Evolutionary conservation across 805 yeast genomes (phyloP).

Genomic region (Wickerhamomyces bovis): DNA sequence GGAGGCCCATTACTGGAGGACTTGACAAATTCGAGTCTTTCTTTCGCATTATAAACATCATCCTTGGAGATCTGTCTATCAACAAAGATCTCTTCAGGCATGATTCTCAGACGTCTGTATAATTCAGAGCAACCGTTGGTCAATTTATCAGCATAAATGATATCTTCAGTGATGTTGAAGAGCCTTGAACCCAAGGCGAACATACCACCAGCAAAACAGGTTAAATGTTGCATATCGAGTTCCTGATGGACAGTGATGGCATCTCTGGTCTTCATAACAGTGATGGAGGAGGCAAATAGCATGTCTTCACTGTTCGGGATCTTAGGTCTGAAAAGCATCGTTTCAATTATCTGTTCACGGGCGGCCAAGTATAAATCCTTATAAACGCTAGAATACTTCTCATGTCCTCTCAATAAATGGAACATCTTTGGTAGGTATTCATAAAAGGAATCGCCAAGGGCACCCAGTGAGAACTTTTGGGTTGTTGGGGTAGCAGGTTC

Average conservation of each 20-base stretch:
- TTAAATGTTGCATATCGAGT: conserved; percentile 39
- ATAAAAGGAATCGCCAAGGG: conserved; percentile 40
- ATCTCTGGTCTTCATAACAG: conserved; percentile 19
- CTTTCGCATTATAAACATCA: conserved; percentile 20
- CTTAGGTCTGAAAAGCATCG: conserved; percentile 40
- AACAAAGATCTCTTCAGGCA: conserved; percentile 37
- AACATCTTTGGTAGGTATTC: conserved; percentile 45
- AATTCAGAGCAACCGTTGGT: conserved; percentile 45
- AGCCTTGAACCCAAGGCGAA: conserved; percentile 41
- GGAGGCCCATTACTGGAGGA: not conserved
- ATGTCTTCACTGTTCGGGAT: conserved; percentile 35
- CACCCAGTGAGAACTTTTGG: conserved; percentile 32
- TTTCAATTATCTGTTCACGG: conserved; percentile 31
- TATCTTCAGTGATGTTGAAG: conserved; percentile 30
- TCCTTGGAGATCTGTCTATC: conserved; percentile 18
- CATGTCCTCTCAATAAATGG: conserved; percentile 35
- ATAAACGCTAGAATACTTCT: conserved; percentile 22
- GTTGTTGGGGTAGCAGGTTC: conserved; percentile 8
- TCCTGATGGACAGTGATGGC: conserved; percentile 18
- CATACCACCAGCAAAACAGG: conserved; percentile 52
- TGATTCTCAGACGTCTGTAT: conserved; percentile 33
- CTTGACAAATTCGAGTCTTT: conserved; percentile 6
- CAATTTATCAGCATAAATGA: conserved; percentile 35
- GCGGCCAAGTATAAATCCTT: conserved; percentile 31
- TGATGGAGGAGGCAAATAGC: conserved; percentile 23